A percentile compares a stretch with the other conserved stretches of the same genome.
phyloP scores from a whole-genome alignment of 2,329 filamentous ascomycete genomes.

The Trichoderma citrinoviride region DNA sequence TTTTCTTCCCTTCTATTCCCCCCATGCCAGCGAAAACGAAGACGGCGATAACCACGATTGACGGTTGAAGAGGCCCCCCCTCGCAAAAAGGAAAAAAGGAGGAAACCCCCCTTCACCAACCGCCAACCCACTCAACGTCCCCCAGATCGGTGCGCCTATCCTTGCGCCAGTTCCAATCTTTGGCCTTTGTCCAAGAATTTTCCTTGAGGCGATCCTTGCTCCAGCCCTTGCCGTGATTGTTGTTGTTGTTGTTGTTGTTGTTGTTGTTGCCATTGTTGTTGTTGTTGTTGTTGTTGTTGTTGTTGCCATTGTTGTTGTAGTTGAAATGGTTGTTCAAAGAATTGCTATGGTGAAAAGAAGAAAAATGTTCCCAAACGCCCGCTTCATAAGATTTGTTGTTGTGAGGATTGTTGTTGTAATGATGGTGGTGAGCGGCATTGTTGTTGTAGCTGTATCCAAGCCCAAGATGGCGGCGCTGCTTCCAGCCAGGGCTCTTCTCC shows the following conservation, averaged over 20 bases:
- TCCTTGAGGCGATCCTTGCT: conserved; percentile 50
- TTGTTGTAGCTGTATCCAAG: conserved; percentile 45
- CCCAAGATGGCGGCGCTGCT: conserved; percentile 49
- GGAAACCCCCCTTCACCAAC: conserved; percentile 62
- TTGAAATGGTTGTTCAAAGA: background rate
- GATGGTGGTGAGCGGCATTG: conserved; percentile 29
- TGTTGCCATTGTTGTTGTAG: too few species aligned
- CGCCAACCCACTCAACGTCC: conserved; percentile 92
- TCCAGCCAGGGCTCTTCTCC: conserved; percentile 50
- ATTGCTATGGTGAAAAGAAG: conserved; percentile 38
- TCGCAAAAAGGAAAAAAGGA: background rate
- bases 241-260: too few species aligned
- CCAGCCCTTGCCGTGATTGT: conserved; percentile 32
- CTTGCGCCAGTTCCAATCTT: conserved; percentile 62
- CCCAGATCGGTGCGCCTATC: conserved; percentile 66
- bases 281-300: too few species aligned
- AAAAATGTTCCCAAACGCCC: conserved; percentile 49
- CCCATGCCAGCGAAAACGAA: conserved; percentile 15
- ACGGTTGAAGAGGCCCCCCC: conserved; percentile 40
- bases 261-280: too few species aligned
- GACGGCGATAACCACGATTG: conserved; percentile 60
- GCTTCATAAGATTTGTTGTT: conserved; percentile 47
- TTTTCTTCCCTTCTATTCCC: too few species aligned
- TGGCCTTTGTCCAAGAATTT: conserved; percentile 56
- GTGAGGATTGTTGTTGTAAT: background rate